Conservation (phyloP, 768 basidiomycete species). For the Tylopilus vinaceipallidus region DNA sequence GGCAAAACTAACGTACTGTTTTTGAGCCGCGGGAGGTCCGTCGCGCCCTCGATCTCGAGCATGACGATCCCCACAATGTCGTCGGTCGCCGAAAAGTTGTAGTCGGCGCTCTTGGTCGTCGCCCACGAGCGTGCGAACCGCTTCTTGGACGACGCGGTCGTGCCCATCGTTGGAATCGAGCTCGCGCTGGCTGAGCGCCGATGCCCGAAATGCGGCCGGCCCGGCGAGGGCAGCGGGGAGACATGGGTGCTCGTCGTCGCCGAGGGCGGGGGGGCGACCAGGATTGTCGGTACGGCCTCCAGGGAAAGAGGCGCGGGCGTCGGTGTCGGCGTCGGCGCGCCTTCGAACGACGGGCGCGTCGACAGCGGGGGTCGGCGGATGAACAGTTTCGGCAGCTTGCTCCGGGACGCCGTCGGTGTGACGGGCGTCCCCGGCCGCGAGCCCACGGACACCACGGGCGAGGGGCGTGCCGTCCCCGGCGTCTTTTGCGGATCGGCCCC, state of each 20-base stretch:
- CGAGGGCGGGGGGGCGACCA: constrained; percentile 12
- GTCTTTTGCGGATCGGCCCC: constrained; percentile 10
- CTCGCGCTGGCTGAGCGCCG: constrained; percentile 34
- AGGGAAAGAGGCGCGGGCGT: too few relatives aligned
- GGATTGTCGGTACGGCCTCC: constrained; percentile 10
- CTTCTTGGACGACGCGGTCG: constrained; percentile 29
- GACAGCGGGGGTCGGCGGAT: constrained; percentile 32
- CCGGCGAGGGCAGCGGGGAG: constrained; percentile 21
- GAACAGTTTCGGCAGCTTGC: constrained; percentile 35
- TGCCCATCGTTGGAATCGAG: constrained; percentile 23
- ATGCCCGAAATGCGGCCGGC: constrained; percentile 22
- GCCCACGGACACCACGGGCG: constrained; percentile 19
- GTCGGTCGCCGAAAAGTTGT: constrained; percentile 64
- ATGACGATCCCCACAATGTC: constrained; percentile 95
- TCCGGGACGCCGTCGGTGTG: constrained; percentile 29
- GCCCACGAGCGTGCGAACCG: constrained; percentile 42
- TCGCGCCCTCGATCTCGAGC: constrained; percentile 84
- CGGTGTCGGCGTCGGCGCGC: constrained; percentile 5
- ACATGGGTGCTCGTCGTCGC: constrained; percentile 6
- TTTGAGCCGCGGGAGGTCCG: constrained; percentile 79
- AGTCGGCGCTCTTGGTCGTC: constrained; percentile 39
- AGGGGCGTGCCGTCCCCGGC: constrained; percentile 25
- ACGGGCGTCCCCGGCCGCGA: constrained; percentile 24
- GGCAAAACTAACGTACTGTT: constrained; percentile 62
- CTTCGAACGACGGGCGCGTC: constrained; percentile 32